Evolutionary conservation across 2,329 filamentous ascomycete species (phyloP).

Genomic region (Fusarium burgessii): DNA sequence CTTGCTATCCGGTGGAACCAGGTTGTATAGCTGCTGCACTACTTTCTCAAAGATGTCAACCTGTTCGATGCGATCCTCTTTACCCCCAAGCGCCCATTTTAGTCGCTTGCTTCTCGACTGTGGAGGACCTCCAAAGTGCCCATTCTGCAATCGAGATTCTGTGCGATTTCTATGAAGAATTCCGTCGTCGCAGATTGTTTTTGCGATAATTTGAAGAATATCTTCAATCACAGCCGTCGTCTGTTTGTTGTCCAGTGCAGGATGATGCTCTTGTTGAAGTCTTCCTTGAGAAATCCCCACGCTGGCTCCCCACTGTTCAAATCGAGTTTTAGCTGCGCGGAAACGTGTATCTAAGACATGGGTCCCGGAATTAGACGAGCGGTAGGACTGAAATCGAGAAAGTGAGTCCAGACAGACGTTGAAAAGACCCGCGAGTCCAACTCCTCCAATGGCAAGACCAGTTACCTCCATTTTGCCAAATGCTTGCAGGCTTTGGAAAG

Average conservation of each 20-base stretch:
- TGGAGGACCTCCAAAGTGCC: rapidly evolving
- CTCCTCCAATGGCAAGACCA: not conserved
- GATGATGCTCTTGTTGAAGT: not conserved
- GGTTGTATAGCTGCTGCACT: not conserved
- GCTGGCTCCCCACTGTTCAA: conserved; percentile 38
- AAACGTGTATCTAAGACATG: conserved; percentile 24
- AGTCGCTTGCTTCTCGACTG: not conserved
- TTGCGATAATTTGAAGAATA: not conserved
- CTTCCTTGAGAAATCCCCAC: conserved; percentile 28
- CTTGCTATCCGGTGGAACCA: rapidly evolving
- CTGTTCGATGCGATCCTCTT: not conserved
- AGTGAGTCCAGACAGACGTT: conserved; percentile 39
- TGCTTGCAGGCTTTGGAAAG: rapidly evolving
- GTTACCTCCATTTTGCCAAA: not conserved
- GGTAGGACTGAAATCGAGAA: conserved; percentile 29
- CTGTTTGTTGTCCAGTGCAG: not conserved
- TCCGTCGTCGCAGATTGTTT: not conserved
- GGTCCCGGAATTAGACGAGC: conserved; percentile 21
- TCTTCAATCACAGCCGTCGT: rapidly evolving
- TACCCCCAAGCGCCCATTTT: not conserved
- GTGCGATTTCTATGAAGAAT: rapidly evolving
- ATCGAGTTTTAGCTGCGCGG: conserved; percentile 13
- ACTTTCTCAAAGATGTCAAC: not conserved
- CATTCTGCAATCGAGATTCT: rapidly evolving
- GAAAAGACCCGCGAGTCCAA: conserved; percentile 32